Base-by-base conservation (phyloP, 1,284 basidiomycete genomes). In the Rhodotorula sp. region DNA sequence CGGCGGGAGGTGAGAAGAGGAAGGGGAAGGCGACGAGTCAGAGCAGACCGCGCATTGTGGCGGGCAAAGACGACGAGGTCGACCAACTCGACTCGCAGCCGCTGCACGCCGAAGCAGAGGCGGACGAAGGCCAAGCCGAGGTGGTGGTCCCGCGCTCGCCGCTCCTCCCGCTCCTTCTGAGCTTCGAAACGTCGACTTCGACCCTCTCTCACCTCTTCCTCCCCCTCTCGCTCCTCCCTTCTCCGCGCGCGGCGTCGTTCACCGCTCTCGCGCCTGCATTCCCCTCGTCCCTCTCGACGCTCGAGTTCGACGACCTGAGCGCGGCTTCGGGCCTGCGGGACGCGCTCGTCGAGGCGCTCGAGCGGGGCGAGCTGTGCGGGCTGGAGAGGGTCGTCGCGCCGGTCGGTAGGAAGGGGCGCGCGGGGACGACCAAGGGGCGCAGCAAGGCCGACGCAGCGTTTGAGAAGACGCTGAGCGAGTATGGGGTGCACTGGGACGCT, bases 221-320 rank as follows among this genome's bases (percentile, higher is more conserved):
- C 52, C 49, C 45, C 16, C 50, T 52, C 8, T 50, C 67, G 14
- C 41, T 55, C 52, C 57, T 64, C 19, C 61, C 61, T 13, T 19
- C 21, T 7, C 46, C 50, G 3, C 62, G 62, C 23, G 25, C 61
- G 3, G 45, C 48, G 3, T 68, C 67, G 1, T 64, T 63, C 61
- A 27, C 21, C 5, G 4, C 25, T 19, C 67, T 68, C 34, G 34
- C 34, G 34, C 34, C 49, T 25, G 64, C 21, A 44, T 49, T 17
- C 50, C 59, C 57, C 56, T 68, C 34, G 12, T 1, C 8, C 1
- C 3, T 9, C 17, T 68, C 41, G 19, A 12, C 53, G 27, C 59
- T 67, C 50, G 25, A 17, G 16, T 54, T 67, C 46, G 65, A 67
- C 34, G 34, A 34, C 34, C 34, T 34, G 34, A 34, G 34, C 34